phyloP scores from a whole-genome alignment of 2,329 filamentous ascomycete species.

The Didymella lethalis region DNA sequence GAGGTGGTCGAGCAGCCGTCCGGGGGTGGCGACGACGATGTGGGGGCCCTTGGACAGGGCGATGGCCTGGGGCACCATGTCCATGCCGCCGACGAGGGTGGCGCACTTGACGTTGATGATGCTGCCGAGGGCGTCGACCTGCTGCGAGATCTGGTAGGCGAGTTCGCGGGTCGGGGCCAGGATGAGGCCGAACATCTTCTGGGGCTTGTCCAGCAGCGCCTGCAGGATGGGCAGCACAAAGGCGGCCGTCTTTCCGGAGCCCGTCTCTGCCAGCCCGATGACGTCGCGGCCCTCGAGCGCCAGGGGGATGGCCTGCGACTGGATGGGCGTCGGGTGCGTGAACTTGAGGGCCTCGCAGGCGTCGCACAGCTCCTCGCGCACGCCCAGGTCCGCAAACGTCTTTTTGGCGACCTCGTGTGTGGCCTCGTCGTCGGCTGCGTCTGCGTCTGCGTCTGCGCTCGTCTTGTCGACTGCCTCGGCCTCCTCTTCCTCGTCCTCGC shows the following conservation, averaged over 20 bases:
- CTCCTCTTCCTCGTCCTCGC: conserved; percentile 38
- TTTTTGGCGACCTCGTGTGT: conserved; percentile 54
- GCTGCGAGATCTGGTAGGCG: conserved; percentile 87
- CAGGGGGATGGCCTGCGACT: conserved; percentile 80
- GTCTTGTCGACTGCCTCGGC: conserved; percentile 10
- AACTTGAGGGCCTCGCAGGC: conserved; percentile 84
- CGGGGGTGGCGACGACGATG: conserved; percentile 92
- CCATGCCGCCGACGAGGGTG: conserved; percentile 90
- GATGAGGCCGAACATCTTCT: conserved; percentile 85
- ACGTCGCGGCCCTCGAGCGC: conserved; percentile 84
- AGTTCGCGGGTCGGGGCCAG: conserved; percentile 93
- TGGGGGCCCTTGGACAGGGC: conserved; percentile 96
- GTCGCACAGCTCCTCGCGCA: conserved; percentile 87
- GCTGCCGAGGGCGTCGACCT: conserved; percentile 86
- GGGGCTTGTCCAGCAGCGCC: conserved; percentile 84
- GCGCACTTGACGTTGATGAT: conserved; percentile 87
- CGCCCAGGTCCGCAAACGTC: conserved; percentile 75
- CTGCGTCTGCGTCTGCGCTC: conserved; percentile 10
- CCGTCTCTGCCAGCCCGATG: conserved; percentile 94
- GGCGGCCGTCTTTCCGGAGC: conserved; percentile 93
- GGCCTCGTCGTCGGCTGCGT: conserved; percentile 6
- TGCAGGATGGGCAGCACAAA: conserved; percentile 94
- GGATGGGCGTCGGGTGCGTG: conserved; percentile 87
- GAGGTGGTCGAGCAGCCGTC: conserved; percentile 86
- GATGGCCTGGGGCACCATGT: conserved; percentile 92